Conservation (phyloP, 495 filamentous ascomycete genomes). For the Aspergillus ellipticus region DNA sequence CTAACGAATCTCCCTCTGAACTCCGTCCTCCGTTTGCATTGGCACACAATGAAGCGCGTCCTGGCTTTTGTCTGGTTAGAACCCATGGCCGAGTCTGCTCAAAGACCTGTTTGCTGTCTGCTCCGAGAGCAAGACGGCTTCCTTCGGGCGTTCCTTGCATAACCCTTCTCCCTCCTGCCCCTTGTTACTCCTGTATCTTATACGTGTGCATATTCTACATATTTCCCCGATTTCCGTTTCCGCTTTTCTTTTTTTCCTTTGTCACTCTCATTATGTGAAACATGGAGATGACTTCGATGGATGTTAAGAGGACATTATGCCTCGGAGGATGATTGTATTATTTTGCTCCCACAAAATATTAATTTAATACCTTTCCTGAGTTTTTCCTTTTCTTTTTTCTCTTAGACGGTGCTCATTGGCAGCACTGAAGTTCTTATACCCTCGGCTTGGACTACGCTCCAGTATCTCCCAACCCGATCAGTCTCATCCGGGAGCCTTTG, state of each 20-base stretch:
- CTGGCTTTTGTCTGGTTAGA: constrained; percentile 7
- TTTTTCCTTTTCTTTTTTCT: too few species aligned
- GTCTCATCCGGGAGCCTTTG: too few species aligned
- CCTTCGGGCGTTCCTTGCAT: constrained; percentile 12
- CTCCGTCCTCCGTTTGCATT: background rate
- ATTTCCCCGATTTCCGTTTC: background rate
- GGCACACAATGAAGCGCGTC: constrained; percentile 17
- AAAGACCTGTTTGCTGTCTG: constrained; percentile 19
- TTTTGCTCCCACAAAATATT: background rate
- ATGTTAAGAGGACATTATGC: background rate
- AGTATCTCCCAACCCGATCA: too few species aligned
- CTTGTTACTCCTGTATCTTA: constrained; percentile 12
- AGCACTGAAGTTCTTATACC: too few species aligned
- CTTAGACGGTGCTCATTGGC: too few species aligned
- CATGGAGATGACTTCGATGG: background rate
- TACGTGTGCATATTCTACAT: constrained; percentile 15
- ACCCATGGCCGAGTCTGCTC: background rate
- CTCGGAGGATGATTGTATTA: background rate
- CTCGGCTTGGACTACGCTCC: too few species aligned
- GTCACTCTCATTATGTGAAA: constrained; percentile 3
- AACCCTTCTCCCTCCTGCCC: background rate
- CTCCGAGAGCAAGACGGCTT: background rate
- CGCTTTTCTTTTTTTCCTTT: constrained; percentile 9
- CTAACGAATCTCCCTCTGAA: constrained; percentile 16
- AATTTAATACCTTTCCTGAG: constrained; percentile 17